A percentile compares a stretch with the other conserved stretches of the same genome.
These are phyloP conservation scores for Trypanosoma platydactyli DNA, from an alignment of 208 protist genomes.

Conservation along the genomic window DNA sequence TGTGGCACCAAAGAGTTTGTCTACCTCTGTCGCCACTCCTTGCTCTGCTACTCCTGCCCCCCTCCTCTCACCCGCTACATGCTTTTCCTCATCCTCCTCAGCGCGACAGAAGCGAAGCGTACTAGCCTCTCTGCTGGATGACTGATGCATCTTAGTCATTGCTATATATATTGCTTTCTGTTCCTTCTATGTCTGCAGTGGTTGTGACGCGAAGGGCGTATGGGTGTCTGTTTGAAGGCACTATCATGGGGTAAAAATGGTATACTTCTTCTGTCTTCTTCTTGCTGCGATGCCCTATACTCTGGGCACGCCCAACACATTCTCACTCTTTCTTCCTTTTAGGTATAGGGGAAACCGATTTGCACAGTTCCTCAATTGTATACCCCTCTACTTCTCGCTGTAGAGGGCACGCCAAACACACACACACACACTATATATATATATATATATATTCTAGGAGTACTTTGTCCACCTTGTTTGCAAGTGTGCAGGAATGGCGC, in stretches of 20 bases:
- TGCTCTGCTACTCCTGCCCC: background rate
- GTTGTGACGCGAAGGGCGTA: no score
- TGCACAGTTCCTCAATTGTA: background rate
- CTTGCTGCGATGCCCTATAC: no score
- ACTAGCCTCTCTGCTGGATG: slow-evolving; percentile 28
- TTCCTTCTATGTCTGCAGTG: background rate
- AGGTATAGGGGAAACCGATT: background rate
- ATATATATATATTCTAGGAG: no score
- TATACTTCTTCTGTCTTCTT: no score
- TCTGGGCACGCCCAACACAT: no score
- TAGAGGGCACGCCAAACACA: no score
- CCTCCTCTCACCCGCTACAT: background rate
- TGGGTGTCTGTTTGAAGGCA: no score
- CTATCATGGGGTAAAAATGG: no score
- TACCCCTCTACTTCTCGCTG: no score
- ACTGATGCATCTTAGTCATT: slow-evolving; percentile 16
- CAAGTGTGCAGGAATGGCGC: slow-evolving; percentile 1
- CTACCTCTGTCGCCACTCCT: background rate
- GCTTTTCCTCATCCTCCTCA: background rate
- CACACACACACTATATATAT: no score
- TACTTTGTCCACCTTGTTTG: background rate
- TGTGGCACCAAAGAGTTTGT: background rate
- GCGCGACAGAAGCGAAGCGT: slow-evolving; percentile 9
- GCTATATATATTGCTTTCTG: background rate
- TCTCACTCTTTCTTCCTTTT: background rate